Conservation (phyloP, 2,329 filamentous ascomycete species). For the Aspergillus puulaauensis region DNA sequence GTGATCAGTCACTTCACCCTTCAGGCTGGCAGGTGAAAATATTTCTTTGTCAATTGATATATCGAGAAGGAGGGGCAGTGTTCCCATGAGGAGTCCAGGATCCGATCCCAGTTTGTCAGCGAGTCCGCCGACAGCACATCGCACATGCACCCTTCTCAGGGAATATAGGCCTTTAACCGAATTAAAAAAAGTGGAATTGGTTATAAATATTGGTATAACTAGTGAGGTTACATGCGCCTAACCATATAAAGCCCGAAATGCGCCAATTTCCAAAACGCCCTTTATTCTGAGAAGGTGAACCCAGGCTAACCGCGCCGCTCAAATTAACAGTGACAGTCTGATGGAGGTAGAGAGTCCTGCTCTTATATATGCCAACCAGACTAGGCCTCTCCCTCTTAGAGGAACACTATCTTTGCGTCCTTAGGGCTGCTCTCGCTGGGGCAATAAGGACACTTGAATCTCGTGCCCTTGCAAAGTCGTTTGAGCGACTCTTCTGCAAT, state of each 20-base stretch:
- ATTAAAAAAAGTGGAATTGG: background rate
- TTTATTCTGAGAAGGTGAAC: background rate
- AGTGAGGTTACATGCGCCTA: background rate
- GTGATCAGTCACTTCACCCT: background rate
- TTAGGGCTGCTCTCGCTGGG: constrained; percentile 76
- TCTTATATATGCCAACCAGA: constrained; percentile 5
- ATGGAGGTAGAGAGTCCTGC: constrained; percentile 10
- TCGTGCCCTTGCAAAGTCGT: constrained; percentile 71
- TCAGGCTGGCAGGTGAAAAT: background rate
- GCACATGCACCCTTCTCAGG: background rate
- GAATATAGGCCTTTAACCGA: background rate
- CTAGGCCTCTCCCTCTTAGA: constrained; percentile 44
- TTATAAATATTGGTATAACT: constrained; percentile 1
- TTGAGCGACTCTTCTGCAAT: constrained; percentile 82
- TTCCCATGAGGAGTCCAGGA: no score
- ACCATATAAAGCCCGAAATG: background rate
- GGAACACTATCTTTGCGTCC: constrained; percentile 72
- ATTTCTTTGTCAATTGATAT: background rate
- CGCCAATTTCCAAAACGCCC: constrained; percentile 2
- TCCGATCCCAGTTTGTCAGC: no score
- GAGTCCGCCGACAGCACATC: background rate
- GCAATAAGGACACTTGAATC: constrained; percentile 97
- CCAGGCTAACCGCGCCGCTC: background rate
- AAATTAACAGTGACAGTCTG: background rate
- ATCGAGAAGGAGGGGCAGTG: background rate